These are phyloP conservation scores for Bertia moriformis DNA, from an alignment of 2,329 filamentous ascomycete genomes.

Conservation along the genomic window DNA sequence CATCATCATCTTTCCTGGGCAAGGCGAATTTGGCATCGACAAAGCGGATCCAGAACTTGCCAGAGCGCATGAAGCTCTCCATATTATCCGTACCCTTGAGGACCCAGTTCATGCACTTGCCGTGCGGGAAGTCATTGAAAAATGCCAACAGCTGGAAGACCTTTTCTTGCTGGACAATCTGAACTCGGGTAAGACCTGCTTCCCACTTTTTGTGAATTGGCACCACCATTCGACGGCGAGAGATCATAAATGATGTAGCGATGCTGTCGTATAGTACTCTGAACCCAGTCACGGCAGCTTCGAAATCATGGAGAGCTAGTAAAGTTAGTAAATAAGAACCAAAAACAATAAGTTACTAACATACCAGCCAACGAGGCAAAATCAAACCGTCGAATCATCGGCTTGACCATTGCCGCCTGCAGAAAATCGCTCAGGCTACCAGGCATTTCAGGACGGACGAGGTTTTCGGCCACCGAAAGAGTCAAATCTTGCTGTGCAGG, in stretches of 20 bases:
- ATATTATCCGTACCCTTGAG: conserved; percentile 40
- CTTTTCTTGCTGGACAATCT: conserved; percentile 36
- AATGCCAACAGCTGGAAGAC: conserved; percentile 41
- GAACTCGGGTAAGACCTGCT: conserved; percentile 34
- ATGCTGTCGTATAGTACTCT: conserved; percentile 29
- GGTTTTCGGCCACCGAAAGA: conserved; percentile 31
- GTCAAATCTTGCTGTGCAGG: conserved; percentile 38
- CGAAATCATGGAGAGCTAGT: conserved; percentile 37
- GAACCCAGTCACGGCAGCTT: conserved; percentile 41
- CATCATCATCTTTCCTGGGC: conserved; percentile 29
- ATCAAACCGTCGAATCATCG: conserved; percentile 34
- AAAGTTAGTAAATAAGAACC: not conserved
- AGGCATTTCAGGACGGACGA: conserved; percentile 21
- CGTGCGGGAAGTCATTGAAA: conserved; percentile 43
- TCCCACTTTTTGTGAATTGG: conserved; percentile 50
- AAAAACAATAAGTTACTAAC: not conserved
- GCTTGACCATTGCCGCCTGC: conserved; percentile 23
- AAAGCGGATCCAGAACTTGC: conserved; percentile 35
- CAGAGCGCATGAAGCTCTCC: conserved; percentile 27
- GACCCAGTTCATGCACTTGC: conserved; percentile 44
- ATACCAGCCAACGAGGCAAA: conserved; percentile 14
- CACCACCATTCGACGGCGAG: conserved; percentile 41
- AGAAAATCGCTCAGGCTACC: conserved; percentile 30
- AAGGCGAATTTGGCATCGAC: conserved; percentile 49
- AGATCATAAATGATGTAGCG: conserved; percentile 38